These are phyloP conservation scores for Suhomyces sp. DNA, from an alignment of 805 yeast species.

Conservation along the genomic window DNA sequence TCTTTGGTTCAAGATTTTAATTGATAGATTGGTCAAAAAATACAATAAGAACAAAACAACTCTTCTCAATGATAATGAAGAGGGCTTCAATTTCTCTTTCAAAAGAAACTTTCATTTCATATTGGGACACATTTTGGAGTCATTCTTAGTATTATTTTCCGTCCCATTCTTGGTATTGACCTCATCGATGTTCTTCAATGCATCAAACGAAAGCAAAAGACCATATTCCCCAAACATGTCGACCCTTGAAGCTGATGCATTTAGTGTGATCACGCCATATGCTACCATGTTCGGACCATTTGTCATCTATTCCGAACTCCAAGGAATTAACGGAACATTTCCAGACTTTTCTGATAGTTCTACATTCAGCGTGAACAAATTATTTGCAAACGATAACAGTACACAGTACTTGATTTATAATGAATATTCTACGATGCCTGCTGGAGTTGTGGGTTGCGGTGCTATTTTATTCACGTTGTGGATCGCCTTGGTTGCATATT, in stretches of 20 bases:
- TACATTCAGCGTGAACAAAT: neutral
- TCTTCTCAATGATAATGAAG: slow-evolving; percentile 7
- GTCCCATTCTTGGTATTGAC: slow-evolving; percentile 46
- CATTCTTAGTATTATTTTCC: slow-evolving; percentile 36
- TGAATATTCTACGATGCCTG: slow-evolving; percentile 3
- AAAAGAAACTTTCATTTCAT: slow-evolving; percentile 23
- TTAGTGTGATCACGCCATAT: slow-evolving; percentile 25
- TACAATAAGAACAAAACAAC: slow-evolving; percentile 4
- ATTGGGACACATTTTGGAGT: slow-evolving; percentile 33
- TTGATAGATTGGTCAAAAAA: slow-evolving; percentile 6
- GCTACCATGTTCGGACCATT: slow-evolving; percentile 18
- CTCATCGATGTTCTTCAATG: slow-evolving; percentile 27
- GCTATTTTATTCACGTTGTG: slow-evolving; percentile 27
- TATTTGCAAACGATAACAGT: neutral
- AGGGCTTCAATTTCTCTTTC: slow-evolving; percentile 9
- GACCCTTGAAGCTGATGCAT: slow-evolving; percentile 21
- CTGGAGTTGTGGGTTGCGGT: slow-evolving; percentile 27
- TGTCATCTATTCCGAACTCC: neutral
- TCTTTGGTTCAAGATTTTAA: slow-evolving; percentile 18
- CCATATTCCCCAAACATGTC: slow-evolving; percentile 13
- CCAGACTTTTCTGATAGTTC: neutral
- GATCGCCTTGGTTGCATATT: slow-evolving; percentile 20
- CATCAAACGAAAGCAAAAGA: slow-evolving; percentile 16
- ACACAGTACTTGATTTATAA: neutral
- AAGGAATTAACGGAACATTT: neutral